Conservation (phyloP, 2,329 filamentous ascomycete genomes). For the Microdochium bolleyi region DNA sequence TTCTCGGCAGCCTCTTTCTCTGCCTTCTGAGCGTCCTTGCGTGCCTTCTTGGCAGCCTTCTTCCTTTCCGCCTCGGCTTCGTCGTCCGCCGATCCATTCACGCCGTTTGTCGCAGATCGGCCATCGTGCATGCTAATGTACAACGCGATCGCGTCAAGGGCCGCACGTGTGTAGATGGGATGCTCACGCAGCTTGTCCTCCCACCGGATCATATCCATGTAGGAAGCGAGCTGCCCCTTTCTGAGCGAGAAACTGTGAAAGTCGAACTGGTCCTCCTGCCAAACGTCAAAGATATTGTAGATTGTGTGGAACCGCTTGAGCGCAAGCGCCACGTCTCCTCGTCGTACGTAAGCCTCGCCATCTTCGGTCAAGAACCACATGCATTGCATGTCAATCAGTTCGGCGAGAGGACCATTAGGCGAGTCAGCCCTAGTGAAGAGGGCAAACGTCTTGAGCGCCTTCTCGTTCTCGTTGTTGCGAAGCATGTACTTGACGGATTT, state of each 20-base stretch:
- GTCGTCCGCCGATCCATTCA: constrained; percentile 42
- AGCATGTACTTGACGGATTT: constrained; percentile 97
- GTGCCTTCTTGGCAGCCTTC: constrained; percentile 85
- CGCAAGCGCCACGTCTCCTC: constrained; percentile 75
- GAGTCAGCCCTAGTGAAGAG: constrained; percentile 92
- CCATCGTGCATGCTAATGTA: constrained; percentile 76
- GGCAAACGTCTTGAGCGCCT: constrained; percentile 79
- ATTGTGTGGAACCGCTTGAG: constrained; percentile 88
- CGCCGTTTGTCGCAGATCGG: constrained; percentile 55
- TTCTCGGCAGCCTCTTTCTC: constrained; percentile 76
- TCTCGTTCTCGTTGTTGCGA: constrained; percentile 83
- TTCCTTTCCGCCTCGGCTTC: constrained; percentile 63
- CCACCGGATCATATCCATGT: constrained; percentile 95
- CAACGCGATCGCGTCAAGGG: constrained; percentile 70
- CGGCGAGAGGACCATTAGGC: constrained; percentile 76
- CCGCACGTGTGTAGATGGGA: constrained; percentile 83
- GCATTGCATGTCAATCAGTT: constrained; percentile 97
- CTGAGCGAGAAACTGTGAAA: constrained; percentile 97
- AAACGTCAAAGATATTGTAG: constrained; percentile 89
- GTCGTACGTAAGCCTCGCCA: constrained; percentile 78
- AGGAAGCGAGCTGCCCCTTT: constrained; percentile 91
- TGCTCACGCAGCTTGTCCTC: constrained; percentile 87
- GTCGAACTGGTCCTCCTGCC: constrained; percentile 98
- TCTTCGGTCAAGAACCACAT: constrained; percentile 97
- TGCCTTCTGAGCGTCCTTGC: constrained; percentile 66